Evolutionary conservation across 2,329 filamentous ascomycete species (phyloP).

Genomic region (Penicillium sclerotigenum): DNA sequence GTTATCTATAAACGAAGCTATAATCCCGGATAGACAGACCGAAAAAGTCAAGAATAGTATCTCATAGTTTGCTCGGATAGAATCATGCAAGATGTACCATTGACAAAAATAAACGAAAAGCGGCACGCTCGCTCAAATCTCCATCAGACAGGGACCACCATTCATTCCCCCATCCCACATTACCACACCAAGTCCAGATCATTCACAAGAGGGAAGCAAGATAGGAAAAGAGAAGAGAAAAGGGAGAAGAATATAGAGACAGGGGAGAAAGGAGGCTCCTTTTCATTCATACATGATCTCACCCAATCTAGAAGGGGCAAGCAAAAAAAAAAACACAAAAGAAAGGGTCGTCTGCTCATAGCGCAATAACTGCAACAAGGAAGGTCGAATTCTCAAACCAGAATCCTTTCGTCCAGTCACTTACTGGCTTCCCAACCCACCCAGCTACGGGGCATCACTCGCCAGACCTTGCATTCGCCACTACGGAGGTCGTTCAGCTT

Average conservation of each 20-base stretch:
- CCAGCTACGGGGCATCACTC: constrained; percentile 88
- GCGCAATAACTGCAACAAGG: constrained; percentile 1
- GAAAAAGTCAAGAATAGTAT: background rate
- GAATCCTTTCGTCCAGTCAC: background rate
- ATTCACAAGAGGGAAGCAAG: constrained; percentile 1
- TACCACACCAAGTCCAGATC: constrained; percentile 16
- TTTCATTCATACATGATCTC: constrained; percentile 20
- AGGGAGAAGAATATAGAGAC: constrained; percentile 8
- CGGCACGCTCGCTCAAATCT: constrained; percentile 27
- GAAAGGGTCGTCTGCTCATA: constrained; percentile 12
- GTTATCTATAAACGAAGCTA: background rate
- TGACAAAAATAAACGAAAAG: constrained; percentile 13
- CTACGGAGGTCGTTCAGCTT: constrained; percentile 86
- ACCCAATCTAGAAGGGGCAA: constrained; percentile 14
- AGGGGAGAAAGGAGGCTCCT: constrained; percentile 8
- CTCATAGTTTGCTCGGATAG: background rate
- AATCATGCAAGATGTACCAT: constrained; percentile 21
- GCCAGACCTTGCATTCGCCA: constrained; percentile 96
- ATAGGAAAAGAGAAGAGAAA: constrained; percentile 8
- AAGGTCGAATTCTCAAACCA: background rate
- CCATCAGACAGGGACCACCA: constrained; percentile 16
- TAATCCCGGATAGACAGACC: background rate
- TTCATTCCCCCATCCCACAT: constrained; percentile 20
- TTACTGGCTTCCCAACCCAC: constrained; percentile 70
- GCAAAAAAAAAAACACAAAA: constrained; percentile 1